Conservation (phyloP, 495 filamentous ascomycete species). For the Filosporella fistucella region DNA sequence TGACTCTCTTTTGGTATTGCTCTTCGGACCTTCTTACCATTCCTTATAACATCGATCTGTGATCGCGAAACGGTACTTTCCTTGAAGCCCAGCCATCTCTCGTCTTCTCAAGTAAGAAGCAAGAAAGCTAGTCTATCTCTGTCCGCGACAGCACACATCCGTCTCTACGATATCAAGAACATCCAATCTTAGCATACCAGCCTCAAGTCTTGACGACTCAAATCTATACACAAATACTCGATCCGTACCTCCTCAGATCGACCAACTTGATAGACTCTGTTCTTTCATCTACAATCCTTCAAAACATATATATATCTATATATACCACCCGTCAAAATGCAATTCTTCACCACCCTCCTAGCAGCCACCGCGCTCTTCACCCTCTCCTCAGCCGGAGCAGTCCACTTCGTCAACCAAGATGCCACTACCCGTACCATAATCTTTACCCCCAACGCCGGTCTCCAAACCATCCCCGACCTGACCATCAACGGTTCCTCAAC, state of each 20-base stretch:
- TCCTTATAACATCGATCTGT: constrained; percentile 17
- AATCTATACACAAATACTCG: neutral
- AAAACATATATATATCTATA: constrained; percentile 5
- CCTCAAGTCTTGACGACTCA: constrained; percentile 14
- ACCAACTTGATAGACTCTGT: constrained; percentile 18
- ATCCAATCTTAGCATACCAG: neutral
- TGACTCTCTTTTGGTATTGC: neutral
- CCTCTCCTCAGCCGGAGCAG: constrained; percentile 32
- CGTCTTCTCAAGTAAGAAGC: no score
- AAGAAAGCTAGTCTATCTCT: no score
- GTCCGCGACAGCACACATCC: no score
- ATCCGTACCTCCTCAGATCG: constrained; percentile 6
- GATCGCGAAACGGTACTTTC: constrained; percentile 15
- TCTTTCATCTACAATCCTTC: constrained; percentile 12
- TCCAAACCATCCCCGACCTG: constrained; percentile 20
- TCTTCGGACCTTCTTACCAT: constrained; percentile 5
- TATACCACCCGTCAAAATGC: constrained; percentile 12
- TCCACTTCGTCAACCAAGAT: constrained; percentile 47
- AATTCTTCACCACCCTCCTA: constrained; percentile 15
- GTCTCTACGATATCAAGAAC: constrained; percentile 14
- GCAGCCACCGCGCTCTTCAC: constrained; percentile 27
- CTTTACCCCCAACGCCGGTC: constrained; percentile 35
- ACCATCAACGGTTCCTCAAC: constrained; percentile 26
- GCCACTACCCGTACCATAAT: constrained; percentile 33
- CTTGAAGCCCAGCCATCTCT: constrained; percentile 15